These are phyloP conservation scores for Cystofilobasidium capitatum DNA, from an alignment of 768 basidiomycete species.

Conservation along the genomic window DNA sequence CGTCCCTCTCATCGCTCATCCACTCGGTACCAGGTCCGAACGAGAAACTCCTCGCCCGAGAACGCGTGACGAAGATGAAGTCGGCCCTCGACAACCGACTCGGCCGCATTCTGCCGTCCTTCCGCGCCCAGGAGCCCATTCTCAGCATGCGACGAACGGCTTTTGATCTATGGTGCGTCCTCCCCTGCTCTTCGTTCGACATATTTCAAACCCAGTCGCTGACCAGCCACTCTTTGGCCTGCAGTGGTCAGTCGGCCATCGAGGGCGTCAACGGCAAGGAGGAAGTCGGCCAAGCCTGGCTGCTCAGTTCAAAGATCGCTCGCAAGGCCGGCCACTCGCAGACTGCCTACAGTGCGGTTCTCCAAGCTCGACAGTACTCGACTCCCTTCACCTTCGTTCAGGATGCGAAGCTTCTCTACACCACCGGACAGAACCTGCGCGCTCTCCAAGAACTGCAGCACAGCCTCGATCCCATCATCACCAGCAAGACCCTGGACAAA, in stretches of 20 bases:
- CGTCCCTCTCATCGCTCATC: background rate
- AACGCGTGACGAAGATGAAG: slow-evolving; percentile 39
- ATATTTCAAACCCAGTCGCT: background rate
- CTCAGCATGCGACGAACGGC: slow-evolving; percentile 82
- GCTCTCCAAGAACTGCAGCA: slow-evolving; percentile 80
- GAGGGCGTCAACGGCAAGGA: slow-evolving; percentile 34
- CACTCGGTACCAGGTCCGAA: background rate
- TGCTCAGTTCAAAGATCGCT: slow-evolving; percentile 88
- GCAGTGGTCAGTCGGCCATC: slow-evolving; percentile 39
- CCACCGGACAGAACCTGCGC: slow-evolving; percentile 66
- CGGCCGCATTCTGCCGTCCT: slow-evolving; percentile 70
- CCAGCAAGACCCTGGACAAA: background rate
- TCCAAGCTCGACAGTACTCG: slow-evolving; percentile 71
- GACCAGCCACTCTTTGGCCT: slow-evolving; percentile 22
- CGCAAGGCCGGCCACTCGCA: slow-evolving; percentile 91
- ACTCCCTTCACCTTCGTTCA: slow-evolving; percentile 75
- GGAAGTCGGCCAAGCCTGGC: slow-evolving; percentile 77
- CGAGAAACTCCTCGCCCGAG: background rate
- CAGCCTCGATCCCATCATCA: slow-evolving; percentile 40
- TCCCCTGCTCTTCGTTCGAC: too few relatives aligned
- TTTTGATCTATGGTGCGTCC: slow-evolving; percentile 57
- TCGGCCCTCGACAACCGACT: slow-evolving; percentile 55
- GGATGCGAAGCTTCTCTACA: slow-evolving; percentile 74
- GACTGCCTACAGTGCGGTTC: slow-evolving; percentile 88
- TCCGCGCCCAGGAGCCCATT: slow-evolving; percentile 76